Evolutionary conservation across 1,139 yeast genomes (phyloP), one percentile per base, ranked within the genome.

Genomic region (Pichia sp.): DNA sequence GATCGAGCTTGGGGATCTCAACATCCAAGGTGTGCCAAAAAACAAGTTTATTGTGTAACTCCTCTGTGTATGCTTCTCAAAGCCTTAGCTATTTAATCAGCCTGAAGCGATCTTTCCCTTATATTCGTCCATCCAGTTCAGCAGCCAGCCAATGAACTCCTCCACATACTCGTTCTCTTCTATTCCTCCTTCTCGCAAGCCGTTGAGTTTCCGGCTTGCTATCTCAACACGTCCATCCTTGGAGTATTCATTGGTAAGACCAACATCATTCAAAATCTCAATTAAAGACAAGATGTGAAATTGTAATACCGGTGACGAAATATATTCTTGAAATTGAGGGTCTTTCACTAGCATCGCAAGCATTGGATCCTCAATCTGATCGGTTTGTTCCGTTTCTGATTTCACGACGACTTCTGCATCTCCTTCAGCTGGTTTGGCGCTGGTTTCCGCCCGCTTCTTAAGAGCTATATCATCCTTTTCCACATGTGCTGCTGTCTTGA

Each of bases 81-180:
- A 23, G 26, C 26, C 26, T 4, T 23, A 42, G 8, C 8, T 26
- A 42, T 42, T 26, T 30, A 16, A 23, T 19, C 26, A 47, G 10
- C 11, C 31, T 36, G 26, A 19, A 23, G 26, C 26, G 26, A 23
- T n/a, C 7, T 10, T 6, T 16, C 36, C 40, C 42, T 52, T 45
- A 48, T 47, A 55, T 8, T 50, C 41, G 8, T 51, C 50, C 1
- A 59, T 43, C 60, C 60, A 59, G 4, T 32, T 45, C 5, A 38
- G 36, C 15, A 59, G 40, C 57, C 57, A 58, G 23, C 59, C 56
- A 50, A 75, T 69, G 69, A 86, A 85, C 62, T 85, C 90, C 64
- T 86, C 90, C 7, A 87, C 80, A 45, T 83, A 69, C 57, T 74
- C 81, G 64, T 87, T 86, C 51, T 78, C 79, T 63, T 87, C 90